phyloP scores from a whole-genome alignment of 78 protist species.

The Isochrysis galbana region DNA sequence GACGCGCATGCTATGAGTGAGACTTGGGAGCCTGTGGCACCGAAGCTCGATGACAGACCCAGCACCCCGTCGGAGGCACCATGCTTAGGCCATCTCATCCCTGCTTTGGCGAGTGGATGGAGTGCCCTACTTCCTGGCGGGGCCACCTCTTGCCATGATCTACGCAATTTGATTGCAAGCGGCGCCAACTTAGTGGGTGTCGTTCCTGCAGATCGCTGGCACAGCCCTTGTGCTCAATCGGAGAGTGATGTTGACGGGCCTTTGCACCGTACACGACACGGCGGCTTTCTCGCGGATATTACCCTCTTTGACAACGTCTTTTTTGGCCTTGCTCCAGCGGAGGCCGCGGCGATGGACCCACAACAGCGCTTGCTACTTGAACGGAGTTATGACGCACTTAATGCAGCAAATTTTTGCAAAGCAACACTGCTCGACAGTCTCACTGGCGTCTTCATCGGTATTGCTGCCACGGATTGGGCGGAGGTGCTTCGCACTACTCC shows the following conservation, averaged over 20 bases:
- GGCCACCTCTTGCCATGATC: no score
- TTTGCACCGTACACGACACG: no score
- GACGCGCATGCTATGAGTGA: no score
- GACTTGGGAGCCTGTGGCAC: neutral
- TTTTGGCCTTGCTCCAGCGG: neutral
- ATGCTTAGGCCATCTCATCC: no score
- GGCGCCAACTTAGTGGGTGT: no score
- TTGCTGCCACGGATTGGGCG: neutral
- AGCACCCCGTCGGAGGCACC: neutral
- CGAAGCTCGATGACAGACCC: neutral
- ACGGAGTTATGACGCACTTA: neutral
- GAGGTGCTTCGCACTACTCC: no score
- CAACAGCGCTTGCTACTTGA: slow-evolving; percentile 37
- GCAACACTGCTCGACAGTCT: neutral
- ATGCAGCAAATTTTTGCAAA: neutral
- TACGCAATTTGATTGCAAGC: no score
- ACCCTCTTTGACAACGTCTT: neutral
- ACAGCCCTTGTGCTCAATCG: no score
- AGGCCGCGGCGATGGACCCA: slow-evolving; percentile 34
- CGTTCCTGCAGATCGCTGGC: no score
- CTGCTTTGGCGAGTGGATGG: no score
- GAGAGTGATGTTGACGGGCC: no score
- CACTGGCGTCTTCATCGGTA: slow-evolving; percentile 18
- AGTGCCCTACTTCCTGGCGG: no score
- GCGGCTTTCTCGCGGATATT: neutral